These are phyloP conservation scores for Solanum ossicruentum DNA, from an alignment of 257 asterid genomes.

Conservation along the genomic window DNA sequence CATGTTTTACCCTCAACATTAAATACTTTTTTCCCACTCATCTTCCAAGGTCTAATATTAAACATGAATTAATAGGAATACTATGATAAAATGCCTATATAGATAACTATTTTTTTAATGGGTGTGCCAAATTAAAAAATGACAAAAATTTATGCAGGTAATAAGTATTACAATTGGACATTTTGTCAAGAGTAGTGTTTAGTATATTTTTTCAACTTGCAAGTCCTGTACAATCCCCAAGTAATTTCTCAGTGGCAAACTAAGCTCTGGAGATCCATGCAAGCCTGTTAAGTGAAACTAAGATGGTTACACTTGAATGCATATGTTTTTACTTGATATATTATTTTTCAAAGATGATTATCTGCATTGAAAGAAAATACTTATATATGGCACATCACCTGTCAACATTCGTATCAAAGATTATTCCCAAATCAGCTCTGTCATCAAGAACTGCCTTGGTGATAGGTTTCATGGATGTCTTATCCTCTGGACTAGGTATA, in stretches of 20 bases:
- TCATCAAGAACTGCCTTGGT: constrained; percentile 74
- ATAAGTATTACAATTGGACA: background rate
- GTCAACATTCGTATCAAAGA: constrained; percentile 96
- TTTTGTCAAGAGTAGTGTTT: background rate
- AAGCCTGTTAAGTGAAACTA: background rate
- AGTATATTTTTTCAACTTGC: background rate
- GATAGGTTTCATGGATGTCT: constrained; percentile 87
- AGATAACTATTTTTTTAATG: no score
- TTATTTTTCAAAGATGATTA: background rate
- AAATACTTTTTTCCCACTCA: no score
- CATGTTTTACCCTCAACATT: no score
- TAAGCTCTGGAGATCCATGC: no score
- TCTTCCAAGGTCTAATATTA: no score
- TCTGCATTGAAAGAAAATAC: background rate
- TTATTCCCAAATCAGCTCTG: constrained; percentile 90
- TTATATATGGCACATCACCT: constrained; percentile 32
- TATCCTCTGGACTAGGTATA: constrained; percentile 98
- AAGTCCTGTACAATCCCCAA: background rate
- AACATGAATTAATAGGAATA: no score
- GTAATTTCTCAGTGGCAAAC: no score
- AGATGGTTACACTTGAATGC: background rate
- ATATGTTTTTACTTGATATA: background rate
- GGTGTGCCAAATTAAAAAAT: no score
- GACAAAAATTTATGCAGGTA: no score
- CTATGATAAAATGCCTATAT: no score